Base-by-base conservation (phyloP, 208 protist genomes). In the Herpetomonas samuelpessoai region DNA sequence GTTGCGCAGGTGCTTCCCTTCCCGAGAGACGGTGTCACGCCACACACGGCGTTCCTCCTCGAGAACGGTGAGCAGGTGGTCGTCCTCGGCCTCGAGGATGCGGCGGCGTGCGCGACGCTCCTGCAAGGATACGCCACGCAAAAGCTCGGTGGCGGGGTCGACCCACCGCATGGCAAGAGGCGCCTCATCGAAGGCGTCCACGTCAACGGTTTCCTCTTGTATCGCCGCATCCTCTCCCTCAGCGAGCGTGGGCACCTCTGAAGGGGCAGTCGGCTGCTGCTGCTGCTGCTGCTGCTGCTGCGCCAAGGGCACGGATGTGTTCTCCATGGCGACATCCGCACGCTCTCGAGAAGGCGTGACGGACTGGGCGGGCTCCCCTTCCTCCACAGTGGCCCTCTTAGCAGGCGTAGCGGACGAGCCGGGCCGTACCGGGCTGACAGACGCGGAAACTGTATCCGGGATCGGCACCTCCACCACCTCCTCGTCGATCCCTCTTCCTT, bases 1-100 rank as follows among this genome's bases (percentile, higher is more conserved):
- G 12, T 29, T 51, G 38, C 48, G 44, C 18, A 58, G 26, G 29
- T 30, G 46, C 35, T 46, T 51, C 12, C 62, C 45, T n/a, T 60
- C 62, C 3, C 46, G 50, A 3, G 49, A 46, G 47, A 66, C 46
- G 19, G 51, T 19, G 25, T 53, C 62, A 12, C 53, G 51, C 62
- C 62, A 68, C 25, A 26, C 41, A 28, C 51, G 45, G 1, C 52
- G 52, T 45, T 55, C 62, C 52, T 6, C 21, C 62, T 61, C 53
- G 7, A 68, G 29, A 14, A 68, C 38, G 28, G 25, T 4, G 29
- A 45, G 45, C 44, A 68, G 53, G 28, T 50, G 53, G 27, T 68
- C 53, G 44, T 68, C 62, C 53, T 68, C 62, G 29, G 53, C 28
- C n/a, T 51, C 50, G 28, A 49, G 21, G 18, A 68, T 18, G 10